These are phyloP conservation scores for Purshia tridentata DNA, from an alignment of 306 rosid species.

Conservation along the genomic window DNA sequence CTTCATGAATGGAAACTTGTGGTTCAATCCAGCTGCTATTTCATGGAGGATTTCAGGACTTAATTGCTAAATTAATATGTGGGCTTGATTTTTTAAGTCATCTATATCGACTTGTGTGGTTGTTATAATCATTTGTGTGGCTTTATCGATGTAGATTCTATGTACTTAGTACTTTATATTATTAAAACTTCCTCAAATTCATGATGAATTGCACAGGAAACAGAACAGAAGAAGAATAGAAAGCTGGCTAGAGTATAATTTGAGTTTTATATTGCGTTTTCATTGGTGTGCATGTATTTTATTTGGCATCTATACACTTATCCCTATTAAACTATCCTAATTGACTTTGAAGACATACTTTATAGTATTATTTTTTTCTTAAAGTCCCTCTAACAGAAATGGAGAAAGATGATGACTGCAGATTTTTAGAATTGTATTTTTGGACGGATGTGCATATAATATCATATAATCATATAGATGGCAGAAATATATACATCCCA, in stretches of 20 bases:
- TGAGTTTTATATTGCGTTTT: constrained; percentile 35
- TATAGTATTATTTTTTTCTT: not conserved
- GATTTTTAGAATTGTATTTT: constrained; percentile 3
- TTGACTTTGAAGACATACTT: not conserved
- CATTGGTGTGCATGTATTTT: constrained; percentile 8
- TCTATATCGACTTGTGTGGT: constrained; percentile 51
- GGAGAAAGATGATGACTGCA: not conserved
- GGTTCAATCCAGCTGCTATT: constrained; percentile 49
- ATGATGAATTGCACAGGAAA: constrained; percentile 37
- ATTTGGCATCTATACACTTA: not conserved
- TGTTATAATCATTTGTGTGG: constrained; percentile 50
- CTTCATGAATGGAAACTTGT: constrained; percentile 51
- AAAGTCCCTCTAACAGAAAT: not conserved
- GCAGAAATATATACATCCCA: not conserved
- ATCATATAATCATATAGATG: not conserved
- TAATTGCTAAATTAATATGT: constrained; percentile 24
- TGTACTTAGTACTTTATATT: constrained; percentile 32
- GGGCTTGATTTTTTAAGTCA: constrained; percentile 27
- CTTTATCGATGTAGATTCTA: constrained; percentile 42
- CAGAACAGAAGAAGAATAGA: constrained; percentile 44
- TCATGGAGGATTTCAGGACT: constrained; percentile 43
- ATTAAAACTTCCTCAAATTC: constrained; percentile 33
- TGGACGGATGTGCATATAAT: not conserved
- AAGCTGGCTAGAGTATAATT: constrained; percentile 47
- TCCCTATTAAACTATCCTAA: not conserved